Evolutionary conservation across 352 stramenopile genomes (phyloP).

Genomic region (Phytophthora vignae): DNA sequence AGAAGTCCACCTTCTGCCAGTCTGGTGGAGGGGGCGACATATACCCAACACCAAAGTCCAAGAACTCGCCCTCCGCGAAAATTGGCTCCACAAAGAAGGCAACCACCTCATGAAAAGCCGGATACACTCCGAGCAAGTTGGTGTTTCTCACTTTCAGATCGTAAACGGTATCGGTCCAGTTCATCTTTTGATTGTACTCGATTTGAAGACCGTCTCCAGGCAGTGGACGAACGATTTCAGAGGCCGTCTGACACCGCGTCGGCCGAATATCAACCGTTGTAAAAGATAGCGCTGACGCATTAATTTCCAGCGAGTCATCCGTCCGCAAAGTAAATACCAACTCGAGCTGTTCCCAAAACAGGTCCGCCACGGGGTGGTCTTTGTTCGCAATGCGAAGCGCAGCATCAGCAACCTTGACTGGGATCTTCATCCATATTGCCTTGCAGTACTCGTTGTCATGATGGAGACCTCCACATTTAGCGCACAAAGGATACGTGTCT

Average conservation of each 20-base stretch:
- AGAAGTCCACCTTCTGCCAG: constrained; percentile 87
- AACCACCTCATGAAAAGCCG: constrained; percentile 66
- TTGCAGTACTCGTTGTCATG: constrained; percentile 66
- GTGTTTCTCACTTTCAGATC: constrained; percentile 78
- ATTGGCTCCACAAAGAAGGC: constrained; percentile 77
- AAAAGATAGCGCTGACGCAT: constrained; percentile 63
- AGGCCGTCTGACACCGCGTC: constrained; percentile 53
- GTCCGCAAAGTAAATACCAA: constrained; percentile 81
- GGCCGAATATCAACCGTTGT: constrained; percentile 71
- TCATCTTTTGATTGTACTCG: constrained; percentile 79
- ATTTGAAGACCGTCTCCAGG: constrained; percentile 78
- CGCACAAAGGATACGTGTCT: constrained; percentile 81
- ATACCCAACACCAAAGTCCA: constrained; percentile 73
- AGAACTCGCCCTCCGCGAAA: constrained; percentile 47
- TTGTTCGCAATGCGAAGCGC: constrained; percentile 73
- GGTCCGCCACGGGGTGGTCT: constrained; percentile 65
- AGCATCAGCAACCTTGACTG: constrained; percentile 78
- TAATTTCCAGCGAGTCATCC: constrained; percentile 83
- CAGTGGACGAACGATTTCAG: constrained; percentile 77
- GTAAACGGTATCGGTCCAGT: constrained; percentile 81
- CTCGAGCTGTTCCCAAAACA: constrained; percentile 87
- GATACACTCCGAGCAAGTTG: constrained; percentile 81
- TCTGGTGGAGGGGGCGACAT: constrained; percentile 68
- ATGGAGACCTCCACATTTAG: constrained; percentile 71
- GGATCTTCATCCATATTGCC: constrained; percentile 85